Evolutionary conservation across 163 green algal species (phyloP).

Genomic region (Smithsoniella earleae): DNA sequence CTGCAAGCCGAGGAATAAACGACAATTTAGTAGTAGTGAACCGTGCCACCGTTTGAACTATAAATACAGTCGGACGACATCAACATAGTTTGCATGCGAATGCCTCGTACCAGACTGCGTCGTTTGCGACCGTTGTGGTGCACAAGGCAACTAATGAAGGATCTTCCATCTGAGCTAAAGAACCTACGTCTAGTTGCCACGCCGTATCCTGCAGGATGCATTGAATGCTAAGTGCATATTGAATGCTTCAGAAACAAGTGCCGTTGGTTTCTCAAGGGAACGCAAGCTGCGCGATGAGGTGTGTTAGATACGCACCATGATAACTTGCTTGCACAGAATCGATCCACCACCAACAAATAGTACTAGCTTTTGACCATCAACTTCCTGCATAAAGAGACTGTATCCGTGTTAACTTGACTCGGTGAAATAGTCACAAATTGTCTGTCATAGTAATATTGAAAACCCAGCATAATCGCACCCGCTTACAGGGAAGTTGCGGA

Average conservation of each 20-base stretch:
- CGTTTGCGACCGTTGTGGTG: not conserved
- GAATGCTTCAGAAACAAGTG: not conserved
- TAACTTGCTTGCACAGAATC: not conserved
- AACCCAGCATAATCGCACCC: not conserved
- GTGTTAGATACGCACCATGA: conserved; percentile 8
- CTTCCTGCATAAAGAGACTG: not conserved
- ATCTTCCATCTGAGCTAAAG: not conserved
- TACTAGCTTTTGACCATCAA: conserved; percentile 8
- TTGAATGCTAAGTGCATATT: not conserved
- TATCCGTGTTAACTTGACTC: not conserved
- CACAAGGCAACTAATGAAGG: not conserved
- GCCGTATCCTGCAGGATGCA: conserved; percentile 6
- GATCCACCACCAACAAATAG: not conserved
- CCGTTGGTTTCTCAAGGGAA: not conserved
- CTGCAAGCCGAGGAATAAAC: not conserved
- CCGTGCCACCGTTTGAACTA: not conserved
- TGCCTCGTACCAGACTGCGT: conserved; percentile 7
- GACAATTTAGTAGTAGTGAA: not conserved
- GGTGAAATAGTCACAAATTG: not conserved
- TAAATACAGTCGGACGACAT: not conserved
- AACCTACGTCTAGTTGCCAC: conserved; percentile 5
- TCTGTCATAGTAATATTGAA: not conserved
- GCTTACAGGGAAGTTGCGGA: conserved; percentile 4
- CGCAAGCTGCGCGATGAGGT: not conserved
- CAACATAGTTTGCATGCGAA: not conserved